Conservation (phyloP, 1,284 basidiomycete genomes). For the Albatrellus sp. region DNA sequence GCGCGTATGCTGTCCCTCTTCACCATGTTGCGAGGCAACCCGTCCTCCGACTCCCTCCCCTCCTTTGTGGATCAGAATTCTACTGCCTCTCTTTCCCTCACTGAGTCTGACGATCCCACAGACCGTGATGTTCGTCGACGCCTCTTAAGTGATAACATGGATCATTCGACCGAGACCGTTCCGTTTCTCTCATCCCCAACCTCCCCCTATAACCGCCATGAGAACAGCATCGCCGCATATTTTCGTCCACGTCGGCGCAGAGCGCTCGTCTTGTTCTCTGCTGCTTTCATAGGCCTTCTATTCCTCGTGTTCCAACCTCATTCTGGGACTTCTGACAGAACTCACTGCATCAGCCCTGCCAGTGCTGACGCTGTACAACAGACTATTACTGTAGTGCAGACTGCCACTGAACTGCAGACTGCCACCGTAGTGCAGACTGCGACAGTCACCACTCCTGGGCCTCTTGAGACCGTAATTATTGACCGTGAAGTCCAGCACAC, state of each 20-base stretch:
- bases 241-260: not conserved
- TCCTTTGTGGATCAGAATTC: no score
- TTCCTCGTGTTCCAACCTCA: not conserved
- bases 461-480: slow-evolving; percentile 2
- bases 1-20: no score
- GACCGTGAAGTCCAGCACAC: not conserved
- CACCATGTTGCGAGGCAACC: no score
- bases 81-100: no score
- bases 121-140: no score
- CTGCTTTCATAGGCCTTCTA: not conserved
- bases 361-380: not conserved
- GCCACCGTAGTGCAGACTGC: not conserved
- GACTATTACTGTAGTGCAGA: not conserved
- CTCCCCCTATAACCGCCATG: not conserved
- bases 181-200: not conserved
- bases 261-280: not conserved
- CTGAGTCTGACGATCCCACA: no score
- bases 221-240: not conserved
- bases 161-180: no score
- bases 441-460: slow-evolving; percentile 1
- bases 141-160: no score
- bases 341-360: not conserved
- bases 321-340: not conserved
- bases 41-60: no score
- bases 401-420: not conserved